These are phyloP conservation scores for Cladophialophora yegresii DNA, from an alignment of 2,329 filamentous ascomycete species.

Conservation along the genomic window DNA sequence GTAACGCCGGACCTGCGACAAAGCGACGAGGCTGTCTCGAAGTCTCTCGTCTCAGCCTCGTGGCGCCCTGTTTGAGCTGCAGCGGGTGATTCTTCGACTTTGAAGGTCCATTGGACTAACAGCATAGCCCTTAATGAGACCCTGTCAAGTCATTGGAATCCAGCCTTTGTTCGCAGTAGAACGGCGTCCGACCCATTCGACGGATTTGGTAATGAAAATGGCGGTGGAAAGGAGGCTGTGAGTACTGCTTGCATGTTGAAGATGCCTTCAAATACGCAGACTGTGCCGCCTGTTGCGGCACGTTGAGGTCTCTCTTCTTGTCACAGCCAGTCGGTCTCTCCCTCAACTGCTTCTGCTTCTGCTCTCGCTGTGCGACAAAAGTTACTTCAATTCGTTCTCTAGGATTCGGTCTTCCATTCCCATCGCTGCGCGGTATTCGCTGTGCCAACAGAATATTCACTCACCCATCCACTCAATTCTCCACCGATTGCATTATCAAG, in stretches of 20 bases:
- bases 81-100: not conserved
- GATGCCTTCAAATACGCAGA: conserved; percentile 19
- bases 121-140: conserved; percentile 3
- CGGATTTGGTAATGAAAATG: conserved; percentile 13
- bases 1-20: conserved; percentile 27
- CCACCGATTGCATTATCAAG: conserved; percentile 21
- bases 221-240: conserved; percentile 7
- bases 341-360: not conserved
- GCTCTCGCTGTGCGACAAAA: conserved; percentile 5
- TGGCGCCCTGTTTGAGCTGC: conserved; percentile 19
- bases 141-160: not conserved
- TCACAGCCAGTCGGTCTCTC: conserved; percentile 3
- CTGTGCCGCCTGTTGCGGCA: not conserved
- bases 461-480: conserved; percentile 9
- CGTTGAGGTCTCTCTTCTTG: not conserved
- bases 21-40: conserved; percentile 18
- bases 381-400: not conserved
- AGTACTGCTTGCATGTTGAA: not conserved
- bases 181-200: not conserved
- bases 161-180: not conserved
- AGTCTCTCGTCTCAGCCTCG: conserved; percentile 24
- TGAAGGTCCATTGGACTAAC: conserved; percentile 21
- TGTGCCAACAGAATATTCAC: not conserved
- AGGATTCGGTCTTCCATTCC: not conserved
- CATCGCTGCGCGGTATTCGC: not conserved